Evolutionary conservation across 495 filamentous ascomycete species (phyloP), one percentile per base, ranked within the genome.

Genomic region (Bacidia gigantensis): DNA sequence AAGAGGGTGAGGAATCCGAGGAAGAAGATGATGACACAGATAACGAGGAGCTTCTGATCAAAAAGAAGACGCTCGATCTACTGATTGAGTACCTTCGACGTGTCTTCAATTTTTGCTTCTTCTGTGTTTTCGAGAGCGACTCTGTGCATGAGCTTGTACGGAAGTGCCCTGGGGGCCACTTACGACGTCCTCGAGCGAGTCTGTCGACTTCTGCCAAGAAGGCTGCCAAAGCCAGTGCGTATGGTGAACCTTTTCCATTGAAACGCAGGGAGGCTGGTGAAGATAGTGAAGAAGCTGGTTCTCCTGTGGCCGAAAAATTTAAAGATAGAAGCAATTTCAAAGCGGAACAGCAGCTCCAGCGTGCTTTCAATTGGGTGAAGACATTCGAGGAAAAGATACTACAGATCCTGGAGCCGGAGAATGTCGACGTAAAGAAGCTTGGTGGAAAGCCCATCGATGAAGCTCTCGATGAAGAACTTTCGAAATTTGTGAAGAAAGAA

Each of bases 301-400:
- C 80, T 2, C 72, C 78, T 14, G 74, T 77, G 2, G 77, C 77
- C 14, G 78, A 84, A 56, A 86, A 82, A 56, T 81, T 80, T 39
- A 75, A 77, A 35, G 82, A 80, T 25, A 76, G 77, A 39, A n/a
- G 3, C 47, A 73, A 67, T 25, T 75, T 76, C 46, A 95, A 94
- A 66, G 76, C 79, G 0, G 89, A 95, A 59, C 83, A 90, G 60
- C 93, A 97, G 67, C 76, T 97, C 26, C 84, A 87, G 62, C 80
- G 93, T 41, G 93, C 92, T 0, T 95, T 88, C 70, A 99, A 99
- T 59, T 97, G 93, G 93, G 94, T 96, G n/a, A 90, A 83, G 68
- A 95, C 89, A 0, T 99, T 94, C 60, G 92, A 99, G 62, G 92
- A 99, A 57, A 99, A 97, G 71, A 74, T 96, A 49, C 71, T 86